Conservation (phyloP, 2,329 filamentous ascomycete species). For the Acephala macrosclerotiorum region DNA sequence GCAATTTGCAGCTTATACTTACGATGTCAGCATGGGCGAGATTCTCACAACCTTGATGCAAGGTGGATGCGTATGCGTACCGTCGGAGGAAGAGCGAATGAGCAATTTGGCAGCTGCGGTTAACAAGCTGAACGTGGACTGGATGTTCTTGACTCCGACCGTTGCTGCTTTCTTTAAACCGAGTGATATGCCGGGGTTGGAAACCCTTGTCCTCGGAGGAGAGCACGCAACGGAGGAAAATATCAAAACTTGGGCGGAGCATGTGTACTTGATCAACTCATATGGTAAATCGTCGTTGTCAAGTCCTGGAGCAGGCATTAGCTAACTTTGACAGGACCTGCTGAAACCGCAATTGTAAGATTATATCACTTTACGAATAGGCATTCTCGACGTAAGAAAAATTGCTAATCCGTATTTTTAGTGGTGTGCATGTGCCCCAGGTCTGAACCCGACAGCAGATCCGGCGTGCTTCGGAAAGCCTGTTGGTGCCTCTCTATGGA, state of each 20-base stretch:
- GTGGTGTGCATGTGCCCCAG: too few species aligned
- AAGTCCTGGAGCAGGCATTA: too few species aligned
- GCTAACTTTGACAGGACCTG: too few species aligned
- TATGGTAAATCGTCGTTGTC: constrained; percentile 40
- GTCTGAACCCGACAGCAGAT: too few species aligned
- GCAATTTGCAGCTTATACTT: constrained; percentile 33
- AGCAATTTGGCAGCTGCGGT: constrained; percentile 28
- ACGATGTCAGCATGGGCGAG: constrained; percentile 33
- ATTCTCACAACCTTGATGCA: constrained; percentile 32
- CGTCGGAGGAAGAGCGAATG: constrained; percentile 34
- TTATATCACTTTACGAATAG: too few species aligned
- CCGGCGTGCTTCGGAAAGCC: constrained; percentile 6
- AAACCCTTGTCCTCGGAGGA: constrained; percentile 31
- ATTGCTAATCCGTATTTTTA: too few species aligned
- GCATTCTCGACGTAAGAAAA: too few species aligned
- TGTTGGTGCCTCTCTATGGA: constrained; percentile 46
- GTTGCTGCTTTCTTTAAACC: constrained; percentile 43
- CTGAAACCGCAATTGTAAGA: too few species aligned
- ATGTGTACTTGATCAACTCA: constrained; percentile 48
- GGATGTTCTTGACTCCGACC: constrained; percentile 33
- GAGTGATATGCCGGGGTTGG: constrained; percentile 40
- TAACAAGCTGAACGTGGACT: constrained; percentile 29
- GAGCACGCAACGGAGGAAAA: constrained; percentile 46
- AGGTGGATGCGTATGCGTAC: constrained; percentile 36
- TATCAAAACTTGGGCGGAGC: constrained; percentile 46